Base-by-base conservation (phyloP, 257 asterid species). In the Plantago major region DNA sequence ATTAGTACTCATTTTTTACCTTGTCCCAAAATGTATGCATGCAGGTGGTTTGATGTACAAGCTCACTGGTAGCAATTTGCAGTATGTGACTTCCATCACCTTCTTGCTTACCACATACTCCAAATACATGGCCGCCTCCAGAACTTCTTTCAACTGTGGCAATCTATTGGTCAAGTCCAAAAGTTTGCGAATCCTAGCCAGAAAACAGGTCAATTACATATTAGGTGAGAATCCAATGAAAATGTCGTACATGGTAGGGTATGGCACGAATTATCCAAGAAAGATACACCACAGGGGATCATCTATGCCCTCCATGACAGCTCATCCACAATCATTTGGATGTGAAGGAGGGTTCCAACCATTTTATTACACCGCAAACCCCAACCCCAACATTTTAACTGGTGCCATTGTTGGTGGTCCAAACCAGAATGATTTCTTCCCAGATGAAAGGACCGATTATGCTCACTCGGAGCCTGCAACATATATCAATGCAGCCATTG, bases 361-460 rank as follows among this genome's bases (percentile, higher is more conserved):
- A 4, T 91, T 65, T 56, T 88, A 52, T 55, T 79, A 79, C 68
- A 60, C 90, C 0, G 26, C 83, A 11, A 78, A 79, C 12, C 78
- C 88, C 0, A 91, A 91, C 70, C 96, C 88, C 0, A 91, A 88
- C 52, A 71, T 45, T 7, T 55, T 82, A 9, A 60, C 72, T 0
- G 98, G 98, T 11, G 96, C 95, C 0, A 14, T 91, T 0, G 90
- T 88, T 9, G 98, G 98, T 26, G 98, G 96, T 1, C 98, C 98
- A 0, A 77, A 88, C 46, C 89, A 79, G 72, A 84, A 82, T 19
- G 96, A 91, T 68, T 72, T 73, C 66, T 91, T 78, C 81, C 76
- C 90, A 0, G 98, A 91, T 51, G 78, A 88, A 9, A 67, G 98
- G 5, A 65, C 87, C 0, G 96, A 91, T 72, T 88, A 76, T 61